Conservation (phyloP, 306 rosid species). For the Sicyos edulis region DNA sequence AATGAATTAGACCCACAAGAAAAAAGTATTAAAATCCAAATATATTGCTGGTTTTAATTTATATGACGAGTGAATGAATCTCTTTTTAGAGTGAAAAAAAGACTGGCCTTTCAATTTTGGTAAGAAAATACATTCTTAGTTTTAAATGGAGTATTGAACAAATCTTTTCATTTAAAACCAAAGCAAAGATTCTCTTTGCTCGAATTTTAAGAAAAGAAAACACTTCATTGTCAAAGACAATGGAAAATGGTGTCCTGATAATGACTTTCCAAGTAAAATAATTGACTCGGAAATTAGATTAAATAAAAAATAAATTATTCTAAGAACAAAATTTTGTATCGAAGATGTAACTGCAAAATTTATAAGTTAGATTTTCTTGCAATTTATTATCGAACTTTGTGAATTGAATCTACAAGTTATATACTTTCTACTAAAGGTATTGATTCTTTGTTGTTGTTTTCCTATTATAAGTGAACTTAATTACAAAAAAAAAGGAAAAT, state of each 20-base stretch:
- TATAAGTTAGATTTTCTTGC: no score
- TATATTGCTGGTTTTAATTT: not conserved
- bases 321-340: no score
- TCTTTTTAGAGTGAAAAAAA: not conserved
- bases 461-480: no score
- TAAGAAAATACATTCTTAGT: no score
- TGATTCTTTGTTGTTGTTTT: no score
- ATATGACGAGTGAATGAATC: not conserved
- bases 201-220: conserved; percentile 10
- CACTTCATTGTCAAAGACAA: no score
- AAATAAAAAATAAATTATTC: not conserved
- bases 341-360: not conserved
- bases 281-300: not conserved
- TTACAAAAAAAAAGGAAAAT: no score
- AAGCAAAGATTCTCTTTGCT: not conserved
- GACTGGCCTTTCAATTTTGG: not conserved
- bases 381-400: no score
- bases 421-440: no score
- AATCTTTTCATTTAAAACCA: not conserved
- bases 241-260: not conserved
- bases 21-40: no score
- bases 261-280: not conserved
- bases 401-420: no score
- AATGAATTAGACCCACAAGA: no score
- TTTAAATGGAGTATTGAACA: not conserved